Conservation (phyloP, 1,284 basidiomycete genomes). For the Hortiboletus rubellus region DNA sequence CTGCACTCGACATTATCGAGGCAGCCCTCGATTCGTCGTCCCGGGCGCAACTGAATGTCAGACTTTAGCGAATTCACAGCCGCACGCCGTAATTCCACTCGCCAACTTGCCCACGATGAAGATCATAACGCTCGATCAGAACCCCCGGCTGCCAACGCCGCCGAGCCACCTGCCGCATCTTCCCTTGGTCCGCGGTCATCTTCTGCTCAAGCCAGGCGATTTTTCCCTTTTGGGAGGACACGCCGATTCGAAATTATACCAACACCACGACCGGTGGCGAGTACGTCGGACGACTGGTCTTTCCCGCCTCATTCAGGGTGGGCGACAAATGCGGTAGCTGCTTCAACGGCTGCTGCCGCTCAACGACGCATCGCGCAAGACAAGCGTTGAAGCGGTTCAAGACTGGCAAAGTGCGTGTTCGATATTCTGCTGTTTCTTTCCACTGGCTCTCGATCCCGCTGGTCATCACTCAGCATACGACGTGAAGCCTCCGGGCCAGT, state of each 20-base stretch:
- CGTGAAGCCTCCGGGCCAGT: too few species aligned
- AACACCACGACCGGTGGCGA: conserved; percentile 32
- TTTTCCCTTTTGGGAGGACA: conserved; percentile 33
- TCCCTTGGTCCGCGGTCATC: conserved; percentile 19
- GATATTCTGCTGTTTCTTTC: too few species aligned
- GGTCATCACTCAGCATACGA: conserved; percentile 43
- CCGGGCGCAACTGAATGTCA: conserved; percentile 49
- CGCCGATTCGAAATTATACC: conserved; percentile 35
- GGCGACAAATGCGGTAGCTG: conserved; percentile 14
- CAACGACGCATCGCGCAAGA: conserved; percentile 60
- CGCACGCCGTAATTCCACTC: conserved; percentile 48
- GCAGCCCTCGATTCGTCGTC: conserved; percentile 49
- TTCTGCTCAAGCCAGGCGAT: conserved; percentile 30
- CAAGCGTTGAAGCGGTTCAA: conserved; percentile 26
- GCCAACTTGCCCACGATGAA: conserved; percentile 28
- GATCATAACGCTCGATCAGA: conserved; percentile 21
- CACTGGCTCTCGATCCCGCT: too few species aligned
- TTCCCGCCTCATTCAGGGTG: conserved; percentile 32
- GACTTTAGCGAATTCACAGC: conserved; percentile 70
- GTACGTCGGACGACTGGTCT: conserved; percentile 32
- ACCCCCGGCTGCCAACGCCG: neutral
- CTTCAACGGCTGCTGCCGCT: too few species aligned
- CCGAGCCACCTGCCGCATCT: conserved; percentile 11
- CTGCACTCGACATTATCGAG: conserved; percentile 35
- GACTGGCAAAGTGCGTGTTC: too few species aligned